Conservation (phyloP, 2,329 filamentous ascomycete genomes). For the Madurella mycetomatis region DNA sequence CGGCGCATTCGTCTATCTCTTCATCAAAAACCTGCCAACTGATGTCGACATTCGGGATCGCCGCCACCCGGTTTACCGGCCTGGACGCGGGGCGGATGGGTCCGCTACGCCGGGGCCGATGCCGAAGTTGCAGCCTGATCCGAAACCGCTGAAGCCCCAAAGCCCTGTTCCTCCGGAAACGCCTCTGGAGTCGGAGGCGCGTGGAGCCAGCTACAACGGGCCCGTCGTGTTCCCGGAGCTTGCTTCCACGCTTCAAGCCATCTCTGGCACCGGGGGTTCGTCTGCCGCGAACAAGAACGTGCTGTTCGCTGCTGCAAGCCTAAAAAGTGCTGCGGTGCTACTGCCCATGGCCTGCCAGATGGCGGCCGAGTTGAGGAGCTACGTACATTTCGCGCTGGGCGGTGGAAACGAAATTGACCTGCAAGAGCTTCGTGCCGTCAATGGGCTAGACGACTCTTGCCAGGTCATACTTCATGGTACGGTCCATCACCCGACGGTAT, state of each 20-base stretch:
- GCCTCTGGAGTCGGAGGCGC: background rate
- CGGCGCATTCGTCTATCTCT: conserved; percentile 54
- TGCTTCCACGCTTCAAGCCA: conserved; percentile 56
- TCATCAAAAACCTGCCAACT: conserved; percentile 59
- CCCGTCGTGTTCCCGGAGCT: conserved; percentile 65
- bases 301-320: conserved; percentile 70
- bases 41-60: conserved; percentile 37
- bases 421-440: conserved; percentile 66
- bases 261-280: conserved; percentile 50
- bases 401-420: conserved; percentile 67
- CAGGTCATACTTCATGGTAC: conserved; percentile 57
- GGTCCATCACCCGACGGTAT: conserved; percentile 3
- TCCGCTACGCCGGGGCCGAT: conserved; percentile 7
- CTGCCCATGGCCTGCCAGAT: conserved; percentile 85
- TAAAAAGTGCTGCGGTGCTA: conserved; percentile 67
- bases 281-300: conserved; percentile 61
- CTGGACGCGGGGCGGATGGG: conserved; percentile 16
- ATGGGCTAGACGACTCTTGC: conserved; percentile 71
- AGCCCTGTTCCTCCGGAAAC: background rate
- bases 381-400: conserved; percentile 78
- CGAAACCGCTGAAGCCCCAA: conserved; percentile 11
- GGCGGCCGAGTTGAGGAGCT: conserved; percentile 62
- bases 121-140: conserved; percentile 15
- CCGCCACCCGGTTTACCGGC: conserved; percentile 36
- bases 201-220: conserved; percentile 54